These are phyloP conservation scores for Pyrenophora seminiperda DNA, from an alignment of 2,329 filamentous ascomycete genomes.

Conservation along the genomic window DNA sequence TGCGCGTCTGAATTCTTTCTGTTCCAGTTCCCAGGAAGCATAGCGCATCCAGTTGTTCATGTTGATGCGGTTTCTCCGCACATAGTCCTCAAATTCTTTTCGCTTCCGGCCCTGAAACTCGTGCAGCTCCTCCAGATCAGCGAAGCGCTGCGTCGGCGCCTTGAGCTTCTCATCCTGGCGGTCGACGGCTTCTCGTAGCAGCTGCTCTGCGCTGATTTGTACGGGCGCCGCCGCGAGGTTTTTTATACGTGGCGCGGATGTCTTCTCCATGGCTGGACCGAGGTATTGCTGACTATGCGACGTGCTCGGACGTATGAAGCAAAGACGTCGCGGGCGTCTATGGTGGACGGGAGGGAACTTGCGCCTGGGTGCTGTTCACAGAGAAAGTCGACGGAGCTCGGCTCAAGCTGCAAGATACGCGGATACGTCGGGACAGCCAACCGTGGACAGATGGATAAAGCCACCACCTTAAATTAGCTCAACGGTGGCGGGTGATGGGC, in stretches of 20 bases:
- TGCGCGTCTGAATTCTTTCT: conserved; percentile 93
- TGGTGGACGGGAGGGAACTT: neutral
- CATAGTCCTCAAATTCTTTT: conserved; percentile 97
- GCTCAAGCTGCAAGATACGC: conserved; percentile 7
- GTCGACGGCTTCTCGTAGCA: conserved; percentile 95
- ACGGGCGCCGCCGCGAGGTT: conserved; percentile 89
- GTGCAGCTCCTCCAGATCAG: conserved; percentile 95
- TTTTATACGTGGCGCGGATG: conserved; percentile 90
- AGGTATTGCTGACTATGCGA: neutral
- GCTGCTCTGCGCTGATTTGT: conserved; percentile 93
- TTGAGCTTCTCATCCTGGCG: conserved; percentile 87
- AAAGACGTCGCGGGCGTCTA: conserved; percentile 6
- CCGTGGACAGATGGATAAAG: neutral
- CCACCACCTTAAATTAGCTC: neutral
- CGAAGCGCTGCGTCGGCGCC: conserved; percentile 91
- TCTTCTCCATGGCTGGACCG: conserved; percentile 74
- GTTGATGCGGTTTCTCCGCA: conserved; percentile 89
- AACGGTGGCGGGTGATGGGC: neutral
- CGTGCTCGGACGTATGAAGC: neutral
- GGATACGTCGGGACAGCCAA: conserved; percentile 2
- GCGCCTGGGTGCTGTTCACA: conserved; percentile 10
- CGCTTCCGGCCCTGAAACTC: conserved; percentile 96
- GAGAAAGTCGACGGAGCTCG: conserved; percentile 13
- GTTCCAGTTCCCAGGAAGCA: conserved; percentile 95
- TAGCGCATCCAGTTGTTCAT: conserved; percentile 99